phyloP scores from a whole-genome alignment of 768 basidiomycete genomes.

The Auricularia cornea region DNA sequence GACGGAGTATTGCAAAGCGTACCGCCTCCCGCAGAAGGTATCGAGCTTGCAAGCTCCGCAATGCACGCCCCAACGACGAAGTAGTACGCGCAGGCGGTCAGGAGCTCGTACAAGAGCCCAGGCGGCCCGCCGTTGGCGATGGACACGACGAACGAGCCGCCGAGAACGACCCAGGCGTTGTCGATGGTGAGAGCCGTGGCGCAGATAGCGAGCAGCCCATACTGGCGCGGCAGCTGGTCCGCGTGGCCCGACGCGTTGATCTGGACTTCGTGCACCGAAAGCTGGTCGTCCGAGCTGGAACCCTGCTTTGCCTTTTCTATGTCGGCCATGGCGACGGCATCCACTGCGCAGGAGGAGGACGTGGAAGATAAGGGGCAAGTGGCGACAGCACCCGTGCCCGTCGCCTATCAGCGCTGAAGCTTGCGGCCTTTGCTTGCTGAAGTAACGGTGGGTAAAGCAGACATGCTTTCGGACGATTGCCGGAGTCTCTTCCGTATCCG shows the following conservation, averaged over 20 bases:
- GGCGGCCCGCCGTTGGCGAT: not conserved
- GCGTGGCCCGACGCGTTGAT: not conserved
- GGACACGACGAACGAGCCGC: not conserved
- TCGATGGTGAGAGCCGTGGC: not conserved
- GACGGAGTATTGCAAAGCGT: not conserved
- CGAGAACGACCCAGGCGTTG: not conserved
- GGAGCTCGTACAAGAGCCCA: not conserved
- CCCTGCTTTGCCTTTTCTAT: not conserved
- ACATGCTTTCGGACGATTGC: too few species aligned
- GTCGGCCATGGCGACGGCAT: not conserved
- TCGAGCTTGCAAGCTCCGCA: not conserved
- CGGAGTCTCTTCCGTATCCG: too few species aligned
- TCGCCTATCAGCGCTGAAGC: too few species aligned
- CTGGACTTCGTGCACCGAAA: not conserved
- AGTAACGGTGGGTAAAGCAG: too few species aligned
- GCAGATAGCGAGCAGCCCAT: not conserved
- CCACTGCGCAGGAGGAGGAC: too few species aligned
- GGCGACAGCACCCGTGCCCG: too few species aligned
- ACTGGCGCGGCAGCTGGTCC: not conserved
- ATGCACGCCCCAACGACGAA: not conserved
- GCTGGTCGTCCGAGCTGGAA: not conserved
- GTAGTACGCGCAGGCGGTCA: not conserved
- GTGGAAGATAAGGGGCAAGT: too few species aligned
- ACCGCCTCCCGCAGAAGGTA: not conserved
- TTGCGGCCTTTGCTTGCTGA: too few species aligned